phyloP scores from a whole-genome alignment of 305 asterid genomes.

The Rubia tinctorum region DNA sequence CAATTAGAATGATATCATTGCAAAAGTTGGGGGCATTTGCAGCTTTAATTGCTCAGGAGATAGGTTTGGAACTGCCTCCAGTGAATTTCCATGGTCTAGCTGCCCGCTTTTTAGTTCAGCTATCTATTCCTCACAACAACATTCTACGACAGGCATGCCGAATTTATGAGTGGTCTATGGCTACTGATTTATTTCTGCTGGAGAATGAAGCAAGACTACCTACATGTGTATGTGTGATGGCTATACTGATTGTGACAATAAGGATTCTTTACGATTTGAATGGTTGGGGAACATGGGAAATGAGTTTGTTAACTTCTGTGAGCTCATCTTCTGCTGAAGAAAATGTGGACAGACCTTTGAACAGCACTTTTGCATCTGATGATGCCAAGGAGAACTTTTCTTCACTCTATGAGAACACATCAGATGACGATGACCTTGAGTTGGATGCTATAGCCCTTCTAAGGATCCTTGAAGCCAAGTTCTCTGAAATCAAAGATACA shows the following conservation, averaged over 20 bases:
- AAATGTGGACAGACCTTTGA: constrained; percentile 22
- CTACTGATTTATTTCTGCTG: constrained; percentile 63
- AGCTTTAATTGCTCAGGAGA: constrained; percentile 53
- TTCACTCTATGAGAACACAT: constrained; percentile 19
- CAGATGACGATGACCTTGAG: constrained; percentile 22
- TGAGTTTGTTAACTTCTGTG: constrained; percentile 34
- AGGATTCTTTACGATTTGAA: constrained; percentile 61
- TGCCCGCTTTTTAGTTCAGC: constrained; percentile 50
- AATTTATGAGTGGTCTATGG: constrained; percentile 73
- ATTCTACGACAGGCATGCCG: constrained; percentile 60
- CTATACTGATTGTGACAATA: constrained; percentile 65
- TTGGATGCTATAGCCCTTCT: constrained; percentile 45
- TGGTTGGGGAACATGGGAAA: constrained; percentile 84
- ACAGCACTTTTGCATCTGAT: constrained; percentile 9
- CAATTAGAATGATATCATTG: constrained; percentile 38
- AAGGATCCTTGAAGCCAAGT: constrained; percentile 48
- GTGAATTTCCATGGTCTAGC: constrained; percentile 75
- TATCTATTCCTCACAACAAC: constrained; percentile 49
- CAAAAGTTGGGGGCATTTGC: constrained; percentile 75
- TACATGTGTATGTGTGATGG: constrained; percentile 70
- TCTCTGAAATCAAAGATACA: constrained; percentile 41
- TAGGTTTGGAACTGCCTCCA: constrained; percentile 65
- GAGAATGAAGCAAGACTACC: constrained; percentile 55
- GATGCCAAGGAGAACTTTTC: constrained; percentile 24
- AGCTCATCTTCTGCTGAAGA: constrained; percentile 21